Evolutionary conservation across 768 basidiomycete genomes (phyloP), one percentile per base, ranked within the genome.

Genomic region (Asterophora lycoperdoides): DNA sequence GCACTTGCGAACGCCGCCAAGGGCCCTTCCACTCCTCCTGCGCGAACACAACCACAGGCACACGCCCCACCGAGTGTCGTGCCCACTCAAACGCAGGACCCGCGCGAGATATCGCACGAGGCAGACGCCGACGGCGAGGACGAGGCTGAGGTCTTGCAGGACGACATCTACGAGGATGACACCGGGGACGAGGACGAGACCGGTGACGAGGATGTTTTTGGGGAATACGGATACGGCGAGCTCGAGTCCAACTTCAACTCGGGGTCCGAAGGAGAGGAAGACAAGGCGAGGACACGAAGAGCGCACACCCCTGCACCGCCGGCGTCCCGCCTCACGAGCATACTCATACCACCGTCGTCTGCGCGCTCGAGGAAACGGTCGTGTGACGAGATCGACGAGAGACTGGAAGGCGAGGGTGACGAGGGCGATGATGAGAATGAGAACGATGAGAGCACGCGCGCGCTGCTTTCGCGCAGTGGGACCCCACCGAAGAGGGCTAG

Each of bases 1-100:
- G 63, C 74, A 19, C 68, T 68, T 41, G 78, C 76, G 5, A 80
- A 78, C 49, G 69, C 74, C 23, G 67, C 66, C 18, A 64, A 68
- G 38, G 71, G 68, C 3, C 28, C 68, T 10, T 56, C 44, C 51
- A 65, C 41, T 3, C 28, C 68, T 10, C 56, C 44, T 52, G 65
- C 41, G 57, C 56, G 44, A 57, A 63, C 23, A 6, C 23, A 23
- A 23, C 23, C 23, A 3, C 23, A 29, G 41, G 44, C 28, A 28
- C 52, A 51, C 40, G 41, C 42, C 38, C 55, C 54, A 38, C 56
- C 44, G 19, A 17, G 38, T 3, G 41, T 48, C 35, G 41, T 45
- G 4, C 38, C 51, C 18, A 26, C 49, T 5, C 55, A 45, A 35
- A 19, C 29, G 34, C 39, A 52, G 14, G 19, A 23, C 23, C 23